phyloP scores from a whole-genome alignment of 768 basidiomycete species.

The Rickenella mellea region DNA sequence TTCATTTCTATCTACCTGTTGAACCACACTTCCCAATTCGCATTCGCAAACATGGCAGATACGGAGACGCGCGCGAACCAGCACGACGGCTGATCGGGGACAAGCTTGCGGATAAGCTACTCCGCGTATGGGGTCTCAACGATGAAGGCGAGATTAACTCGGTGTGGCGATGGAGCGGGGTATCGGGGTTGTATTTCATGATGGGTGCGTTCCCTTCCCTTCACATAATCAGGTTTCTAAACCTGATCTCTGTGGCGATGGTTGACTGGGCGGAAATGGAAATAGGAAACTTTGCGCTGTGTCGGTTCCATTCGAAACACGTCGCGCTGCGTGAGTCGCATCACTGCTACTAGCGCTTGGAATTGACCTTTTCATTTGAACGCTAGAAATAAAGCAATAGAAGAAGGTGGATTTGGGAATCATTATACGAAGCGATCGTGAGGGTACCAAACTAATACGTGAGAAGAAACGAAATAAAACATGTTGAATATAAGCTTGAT shows the following conservation, averaged over 20 bases:
- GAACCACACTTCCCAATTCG: not conserved
- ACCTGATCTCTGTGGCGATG: not conserved
- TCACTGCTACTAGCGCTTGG: not conserved
- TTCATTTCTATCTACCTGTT: not conserved
- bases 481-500: too few species aligned
- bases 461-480: too few species aligned
- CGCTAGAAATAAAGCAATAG: slow-evolving; percentile 60
- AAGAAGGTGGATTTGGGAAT: slow-evolving; percentile 33
- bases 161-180: slow-evolving; percentile 39
- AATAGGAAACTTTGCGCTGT: slow-evolving; percentile 48
- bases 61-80: slow-evolving; percentile 32
- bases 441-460: too few species aligned
- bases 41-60: slow-evolving; percentile 19
- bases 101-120: slow-evolving; percentile 33
- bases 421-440: slow-evolving; percentile 18
- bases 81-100: slow-evolving; percentile 37
- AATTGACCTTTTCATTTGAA: not conserved
- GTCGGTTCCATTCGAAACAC: slow-evolving; percentile 61
- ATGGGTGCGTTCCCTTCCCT: slow-evolving; percentile 35
- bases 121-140: slow-evolving; percentile 57
- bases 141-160: slow-evolving; percentile 53
- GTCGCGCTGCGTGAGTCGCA: slow-evolving; percentile 49
- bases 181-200: slow-evolving; percentile 48
- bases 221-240: not conserved
- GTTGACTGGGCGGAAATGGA: too few species aligned